Base-by-base conservation (phyloP, 2,329 filamentous ascomycete species). In the Fusarium caatingaense region DNA sequence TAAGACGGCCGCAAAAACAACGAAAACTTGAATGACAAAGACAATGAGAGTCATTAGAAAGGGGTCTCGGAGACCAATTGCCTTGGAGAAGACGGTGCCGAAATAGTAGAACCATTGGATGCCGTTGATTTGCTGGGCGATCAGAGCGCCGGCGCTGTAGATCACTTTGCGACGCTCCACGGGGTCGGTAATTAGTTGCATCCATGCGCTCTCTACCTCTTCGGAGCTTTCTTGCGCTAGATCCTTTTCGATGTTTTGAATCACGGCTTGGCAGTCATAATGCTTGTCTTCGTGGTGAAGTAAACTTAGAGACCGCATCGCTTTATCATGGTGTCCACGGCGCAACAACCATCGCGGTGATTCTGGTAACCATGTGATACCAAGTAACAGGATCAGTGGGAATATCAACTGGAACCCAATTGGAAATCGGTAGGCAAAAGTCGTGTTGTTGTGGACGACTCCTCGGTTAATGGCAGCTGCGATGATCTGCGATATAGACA, bases 41-140 rank as follows among this genome's bases (percentile, higher is more conserved):
- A 80, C 80, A 32, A 83, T 82, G 15, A 82, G 76, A 2, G 76
- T 79, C 71, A 83, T 82, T 8, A 80, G 73, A 58, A 83, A 83
- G 0, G 82, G 81, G 16, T 84, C 77, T 0, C 63, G 64, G 4
- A 83, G 66, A 1, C 82, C 82, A 49, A 84, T 83, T 3, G 78
- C 75, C 67, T 84, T 74, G 23, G 79, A 76, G 64, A 84, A 84
- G 30, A 84, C 78, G 2, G 80, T 80, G 3, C 81, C 82, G 32
- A 80, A 83, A 51, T 78, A 79, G 72, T 83, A 83, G 69, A 82
- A 83, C 75, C 80, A 85, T 49, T 83, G 80, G 55, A 85, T 84
- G 21, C 83, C 83, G 75, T 83, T 83, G 75, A 85, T 82, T 74
- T 85, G 83, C 68, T 85, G 83, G 4, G 82, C 80, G 41, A 83